Evolutionary conservation across 306 rosid species (phyloP), one percentile per base, ranked within the genome.

Genomic region (Medicago arabica): DNA sequence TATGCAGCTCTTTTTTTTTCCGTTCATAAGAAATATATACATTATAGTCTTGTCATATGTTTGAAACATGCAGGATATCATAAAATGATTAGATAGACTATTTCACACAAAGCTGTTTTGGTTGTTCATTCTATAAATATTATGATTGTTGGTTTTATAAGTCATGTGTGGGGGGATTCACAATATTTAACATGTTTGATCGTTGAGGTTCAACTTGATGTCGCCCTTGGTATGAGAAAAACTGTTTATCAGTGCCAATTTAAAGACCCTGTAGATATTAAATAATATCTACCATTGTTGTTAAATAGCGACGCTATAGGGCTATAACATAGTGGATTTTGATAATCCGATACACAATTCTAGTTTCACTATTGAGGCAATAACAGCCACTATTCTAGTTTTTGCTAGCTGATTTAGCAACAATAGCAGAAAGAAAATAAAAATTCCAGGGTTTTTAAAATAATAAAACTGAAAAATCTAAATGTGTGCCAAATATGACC

Each of bases 161-260:
- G 67, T 71, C 80, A 28, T 41, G 73, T 60, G 58, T 18, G 39
- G 67, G 7, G 39, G 67, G 7, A 28, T 50, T 59, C 19, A 28
- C 19, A 2, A 58, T 60, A 72, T 51, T 78, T 77, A 76, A 34
- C 34, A 31, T n/a, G 54, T 74, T 39, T 63, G 72, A 51, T 61
- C 46, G 31, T 31, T 46, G 62, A 71, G 75, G 39, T 64, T 76
- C 46, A 38, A 60, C 76, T 51, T 75, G 72, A 59, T 71, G 12
- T 67, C 54, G 57, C 13, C 46, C 47, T 11, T 64, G 65, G 49
- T 38, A 81, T 55, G 57, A 36, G 36, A 40, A 69, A 8, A 41
- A 71, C 40, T 44, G 60, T 14, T 69, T 17, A 50, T 49, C 28
- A 71, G 16, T 64, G 46, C 28, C 55, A 47, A 71, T 67, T 34